Base-by-base conservation (phyloP, 2,329 filamentous ascomycete species). In the Xylaria sp. region DNA sequence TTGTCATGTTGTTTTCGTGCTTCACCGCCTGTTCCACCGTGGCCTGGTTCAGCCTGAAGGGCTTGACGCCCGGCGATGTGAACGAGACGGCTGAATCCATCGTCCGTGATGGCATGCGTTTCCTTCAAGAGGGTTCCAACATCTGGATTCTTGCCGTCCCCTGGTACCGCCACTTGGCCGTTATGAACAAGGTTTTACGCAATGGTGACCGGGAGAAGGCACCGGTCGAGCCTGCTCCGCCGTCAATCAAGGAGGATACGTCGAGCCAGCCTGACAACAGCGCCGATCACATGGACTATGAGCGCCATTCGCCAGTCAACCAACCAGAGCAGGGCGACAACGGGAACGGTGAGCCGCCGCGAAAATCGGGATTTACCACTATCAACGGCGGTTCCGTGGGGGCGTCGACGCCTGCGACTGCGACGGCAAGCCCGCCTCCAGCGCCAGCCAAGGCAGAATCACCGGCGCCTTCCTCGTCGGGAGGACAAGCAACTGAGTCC, bases 1-100 rank as follows among this genome's bases (percentile, higher is more conserved):
- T 86, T 50, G 83, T 84, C 57, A 85, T 86, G 83, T 73, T 85
- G 11, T 86, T 86, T 66, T 81, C 82, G 0, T 79, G 82, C 46
- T 86, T 86, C 57, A 85, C 82, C 0, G 81, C 82, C 2, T 82
- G 82, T 56, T 82, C 82, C 2, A 85, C 83, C 1, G 79, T 85
- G 1, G 83, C 83, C 11, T 86, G 84, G 68, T 75, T 86, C 24
- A 83, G 82, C n/a, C 76, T 86, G 42, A 85, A 85, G 71, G 81
- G 82, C 8, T 68, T 86, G 7, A 82, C 82, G 0, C 82, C 82
- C 1, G 71, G 74, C 13, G 81, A 81, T 56, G 79, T 80, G 20
- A 78, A 79, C 38, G 82, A 85, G 70, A 83, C 82, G 2, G 81
- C 82, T 1, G 76, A 76, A 17, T 76, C 76, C 46, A 82, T 86